Evolutionary conservation across 2,329 filamentous ascomycete genomes (phyloP).

Genomic region (Fusarium concolor): DNA sequence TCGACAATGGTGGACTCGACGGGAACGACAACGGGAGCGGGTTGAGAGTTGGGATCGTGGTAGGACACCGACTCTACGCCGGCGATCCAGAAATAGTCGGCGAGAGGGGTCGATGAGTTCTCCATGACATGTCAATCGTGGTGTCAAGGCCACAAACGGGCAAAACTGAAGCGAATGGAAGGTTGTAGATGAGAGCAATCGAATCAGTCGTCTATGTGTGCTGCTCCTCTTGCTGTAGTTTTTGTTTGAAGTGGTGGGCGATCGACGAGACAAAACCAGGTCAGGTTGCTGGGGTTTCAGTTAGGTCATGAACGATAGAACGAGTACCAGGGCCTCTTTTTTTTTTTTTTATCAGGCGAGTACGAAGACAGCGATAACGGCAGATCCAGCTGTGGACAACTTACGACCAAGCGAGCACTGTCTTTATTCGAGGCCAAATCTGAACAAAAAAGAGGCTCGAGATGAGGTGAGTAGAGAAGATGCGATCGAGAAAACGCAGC

Average conservation of each 20-base stretch:
- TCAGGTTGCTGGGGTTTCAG: slow-evolving; percentile 39
- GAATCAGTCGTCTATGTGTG: slow-evolving; percentile 14
- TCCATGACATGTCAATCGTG: slow-evolving; percentile 66
- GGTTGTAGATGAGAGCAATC: slow-evolving; percentile 6
- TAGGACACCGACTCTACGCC: slow-evolving; percentile 76
- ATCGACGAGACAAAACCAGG: slow-evolving; percentile 29
- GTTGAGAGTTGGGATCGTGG: slow-evolving; percentile 61
- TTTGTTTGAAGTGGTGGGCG: slow-evolving; percentile 26
- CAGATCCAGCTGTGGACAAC: slow-evolving; percentile 18
- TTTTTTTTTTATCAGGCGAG: slow-evolving; percentile 27
- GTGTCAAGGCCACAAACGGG: slow-evolving; percentile 42
- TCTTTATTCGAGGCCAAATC: slow-evolving; percentile 17
- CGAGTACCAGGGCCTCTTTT: slow-evolving; percentile 14
- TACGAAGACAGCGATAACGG: slow-evolving; percentile 25
- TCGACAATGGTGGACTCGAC: slow-evolving; percentile 72
- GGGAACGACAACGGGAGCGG: slow-evolving; percentile 43
- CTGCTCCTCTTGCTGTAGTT: slow-evolving; percentile 24
- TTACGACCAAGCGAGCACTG: slow-evolving; percentile 32
- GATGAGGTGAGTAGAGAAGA: slow-evolving; percentile 27
- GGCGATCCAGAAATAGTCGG: slow-evolving; percentile 82
- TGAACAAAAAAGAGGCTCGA: slow-evolving; percentile 17
- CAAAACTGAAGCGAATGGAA: slow-evolving; percentile 17
- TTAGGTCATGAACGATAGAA: slow-evolving; percentile 39
- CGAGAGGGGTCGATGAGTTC: slow-evolving; percentile 71
- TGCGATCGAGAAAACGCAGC: slow-evolving; percentile 31